A percentile compares a stretch with the other conserved stretches of the same genome.
Conservation (phyloP, 495 filamentous ascomycete species). For the Podospora australis region DNA sequence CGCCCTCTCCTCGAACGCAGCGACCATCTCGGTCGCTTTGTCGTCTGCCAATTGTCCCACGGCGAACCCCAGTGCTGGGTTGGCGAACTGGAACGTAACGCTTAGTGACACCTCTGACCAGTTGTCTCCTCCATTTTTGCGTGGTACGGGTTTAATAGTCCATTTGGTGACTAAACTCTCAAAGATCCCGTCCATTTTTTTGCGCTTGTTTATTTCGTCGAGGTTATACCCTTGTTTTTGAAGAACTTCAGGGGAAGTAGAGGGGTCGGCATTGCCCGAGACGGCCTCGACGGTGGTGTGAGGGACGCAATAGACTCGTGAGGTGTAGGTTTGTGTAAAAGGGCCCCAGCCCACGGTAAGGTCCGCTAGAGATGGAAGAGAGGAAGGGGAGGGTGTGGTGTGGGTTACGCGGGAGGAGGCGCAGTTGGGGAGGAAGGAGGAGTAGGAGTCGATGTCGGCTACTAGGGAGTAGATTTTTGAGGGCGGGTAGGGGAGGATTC, state of each 20-base stretch:
- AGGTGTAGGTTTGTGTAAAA: conserved; percentile 74
- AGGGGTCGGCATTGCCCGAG: conserved; percentile 50
- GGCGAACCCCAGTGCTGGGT: conserved; percentile 72
- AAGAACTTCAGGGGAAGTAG: conserved; percentile 34
- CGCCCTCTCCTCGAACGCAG: conserved; percentile 83
- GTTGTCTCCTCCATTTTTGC: conserved; percentile 28
- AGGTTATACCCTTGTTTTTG: conserved; percentile 26
- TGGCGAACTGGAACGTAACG: conserved; percentile 76
- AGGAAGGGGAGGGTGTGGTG: conserved; percentile 4
- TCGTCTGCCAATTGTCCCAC: conserved; percentile 75
- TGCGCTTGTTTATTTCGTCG: neutral
- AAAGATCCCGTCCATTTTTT: conserved; percentile 53
- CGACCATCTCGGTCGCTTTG: conserved; percentile 81
- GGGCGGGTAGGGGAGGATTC: conserved; percentile 73
- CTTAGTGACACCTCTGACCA: conserved; percentile 67
- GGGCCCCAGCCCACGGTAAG: conserved; percentile 79
- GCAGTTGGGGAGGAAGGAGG: conserved; percentile 26
- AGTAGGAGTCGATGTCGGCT: conserved; percentile 76
- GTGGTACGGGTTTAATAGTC: conserved; percentile 46
- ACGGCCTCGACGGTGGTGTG: conserved; percentile 67
- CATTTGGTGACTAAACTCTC: conserved; percentile 71
- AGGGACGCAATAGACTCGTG: conserved; percentile 64
- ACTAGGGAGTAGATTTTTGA: conserved; percentile 69
- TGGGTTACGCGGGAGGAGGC: conserved; percentile 8
- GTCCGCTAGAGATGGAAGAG: conserved; percentile 64